Conservation (phyloP, 2,329 filamentous ascomycete genomes). For the Epichloe aotearoae region DNA sequence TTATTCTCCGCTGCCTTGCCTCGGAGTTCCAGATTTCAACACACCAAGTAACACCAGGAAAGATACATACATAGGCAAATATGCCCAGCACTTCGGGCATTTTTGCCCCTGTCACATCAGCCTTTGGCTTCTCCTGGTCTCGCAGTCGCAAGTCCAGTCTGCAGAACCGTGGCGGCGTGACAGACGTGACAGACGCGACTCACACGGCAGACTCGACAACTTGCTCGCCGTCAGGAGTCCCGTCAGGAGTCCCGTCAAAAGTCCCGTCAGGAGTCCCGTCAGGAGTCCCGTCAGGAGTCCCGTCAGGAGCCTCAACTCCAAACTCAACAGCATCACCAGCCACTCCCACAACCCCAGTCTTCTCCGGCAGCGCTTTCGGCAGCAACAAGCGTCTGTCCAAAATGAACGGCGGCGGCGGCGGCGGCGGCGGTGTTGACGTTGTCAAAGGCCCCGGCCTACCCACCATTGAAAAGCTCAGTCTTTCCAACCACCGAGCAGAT, state of each 20-base stretch:
- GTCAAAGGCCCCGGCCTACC: slow-evolving; percentile 16
- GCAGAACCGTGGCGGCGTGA: slow-evolving; percentile 8
- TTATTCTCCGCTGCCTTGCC: neutral
- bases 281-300: slow-evolving; percentile 1
- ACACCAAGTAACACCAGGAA: neutral
- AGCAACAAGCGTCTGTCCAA: slow-evolving; percentile 11
- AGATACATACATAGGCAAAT: neutral
- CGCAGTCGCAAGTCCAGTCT: slow-evolving; percentile 11
- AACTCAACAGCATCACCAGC: slow-evolving; percentile 8
- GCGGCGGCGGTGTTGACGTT: slow-evolving; percentile 20
- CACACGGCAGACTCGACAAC: slow-evolving; percentile 5
- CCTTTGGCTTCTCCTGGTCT: slow-evolving; percentile 20
- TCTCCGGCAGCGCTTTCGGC: slow-evolving; percentile 9
- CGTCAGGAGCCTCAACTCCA: slow-evolving; percentile 3
- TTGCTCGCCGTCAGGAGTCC: slow-evolving; percentile 1
- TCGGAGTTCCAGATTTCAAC: neutral
- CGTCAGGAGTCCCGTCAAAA: neutral
- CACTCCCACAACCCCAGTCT: neutral
- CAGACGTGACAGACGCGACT: slow-evolving; percentile 8
- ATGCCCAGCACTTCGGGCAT: slow-evolving; percentile 19
- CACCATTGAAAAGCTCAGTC: slow-evolving; percentile 15
- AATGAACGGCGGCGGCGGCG: slow-evolving; percentile 22
- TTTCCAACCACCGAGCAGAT: slow-evolving; percentile 11
- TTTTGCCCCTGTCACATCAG: slow-evolving; percentile 19
- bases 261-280: neutral